A percentile compares a stretch with the other conserved stretches of the same genome.
phyloP scores from a whole-genome alignment of 2,329 filamentous ascomycete genomes.

The Colletotrichum euphorbiae region DNA sequence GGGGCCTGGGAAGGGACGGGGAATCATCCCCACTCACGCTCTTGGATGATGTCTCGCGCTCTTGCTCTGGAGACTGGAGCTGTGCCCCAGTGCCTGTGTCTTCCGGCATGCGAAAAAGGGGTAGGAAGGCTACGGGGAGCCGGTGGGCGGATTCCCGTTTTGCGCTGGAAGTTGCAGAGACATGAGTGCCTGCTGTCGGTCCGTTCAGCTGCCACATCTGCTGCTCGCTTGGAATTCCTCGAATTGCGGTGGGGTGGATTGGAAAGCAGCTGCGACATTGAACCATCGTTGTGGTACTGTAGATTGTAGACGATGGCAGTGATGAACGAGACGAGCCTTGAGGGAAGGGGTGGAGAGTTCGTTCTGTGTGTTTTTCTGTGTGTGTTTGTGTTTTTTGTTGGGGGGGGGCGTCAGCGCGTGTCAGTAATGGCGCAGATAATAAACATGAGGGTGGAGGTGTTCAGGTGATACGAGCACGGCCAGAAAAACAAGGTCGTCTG shows the following conservation, averaged over 20 bases:
- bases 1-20: slow-evolving; percentile 27
- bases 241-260: slow-evolving; percentile 13
- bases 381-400: slow-evolving; percentile 1
- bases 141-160: neutral
- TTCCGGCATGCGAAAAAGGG: slow-evolving; percentile 31
- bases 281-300: neutral
- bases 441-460: slow-evolving; percentile 7
- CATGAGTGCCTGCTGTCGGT: neutral
- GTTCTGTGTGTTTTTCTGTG: too few species aligned
- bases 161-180: slow-evolving; percentile 1
- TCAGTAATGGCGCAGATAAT: slow-evolving; percentile 21
- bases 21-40: slow-evolving; percentile 29
- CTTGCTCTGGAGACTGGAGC: too few species aligned
- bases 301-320: neutral
- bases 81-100: slow-evolving; percentile 17
- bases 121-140: slow-evolving; percentile 10
- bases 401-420: neutral
- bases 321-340: neutral
- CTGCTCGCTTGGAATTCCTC: slow-evolving; percentile 5
- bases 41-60: slow-evolving; percentile 11
- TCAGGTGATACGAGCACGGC: slow-evolving; percentile 24
- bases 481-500: neutral
- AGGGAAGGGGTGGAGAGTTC: slow-evolving; percentile 3
- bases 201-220: neutral
- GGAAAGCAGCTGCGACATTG: slow-evolving; percentile 1